Base-by-base conservation (phyloP, 176 grass and related monocot genomes). In the Oryza meridionalis region DNA sequence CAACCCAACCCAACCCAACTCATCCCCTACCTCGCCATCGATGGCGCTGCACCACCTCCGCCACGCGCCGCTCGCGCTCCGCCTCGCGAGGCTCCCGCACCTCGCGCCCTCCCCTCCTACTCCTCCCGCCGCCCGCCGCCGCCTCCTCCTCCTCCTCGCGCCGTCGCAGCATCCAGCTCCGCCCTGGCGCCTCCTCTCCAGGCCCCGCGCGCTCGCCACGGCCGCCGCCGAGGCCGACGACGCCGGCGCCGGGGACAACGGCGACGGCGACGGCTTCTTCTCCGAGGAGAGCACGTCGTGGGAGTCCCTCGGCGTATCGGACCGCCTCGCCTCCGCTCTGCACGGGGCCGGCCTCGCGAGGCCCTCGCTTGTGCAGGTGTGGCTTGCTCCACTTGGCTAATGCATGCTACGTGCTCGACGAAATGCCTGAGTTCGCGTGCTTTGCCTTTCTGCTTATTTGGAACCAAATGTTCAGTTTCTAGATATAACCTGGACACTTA, bases 311-410 rank as follows among this genome's bases (percentile, higher is more conserved):
- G 93, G 93, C 13, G 10, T 99, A 29, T 96, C 93, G 2, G 91
- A 89, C 17, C 70, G 77, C 46, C 77, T 99, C 65, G 71, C 73
- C 1, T 72, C 80, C 7, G 53, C 91, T 14, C 81, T 94, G 26
- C 69, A 76, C 5, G 66, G 77, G 15, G 73, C 85, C 5, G 83
- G 88, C 3, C 50, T 96, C 73, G 38, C 71, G 11, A 90, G 79
- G 21, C 96, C 93, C 47, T 99, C 96, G 31, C 53, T 90, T 67
- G 91, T 96, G 32, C 96, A 96, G 93, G 96, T 92, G 44, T 5
- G 0, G 35, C 0, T 31, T 42, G 0, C 14, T 9, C 0, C 1
- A 33, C 10, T 47, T 37, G 17, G 13, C 24, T 38, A 9, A 7
- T 49, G 46, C 72, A 75, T 47, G 11, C 25, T 6, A 86, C 66